Base-by-base conservation (phyloP, 108 stramenopile genomes). In the Skeletonema potamos region DNA sequence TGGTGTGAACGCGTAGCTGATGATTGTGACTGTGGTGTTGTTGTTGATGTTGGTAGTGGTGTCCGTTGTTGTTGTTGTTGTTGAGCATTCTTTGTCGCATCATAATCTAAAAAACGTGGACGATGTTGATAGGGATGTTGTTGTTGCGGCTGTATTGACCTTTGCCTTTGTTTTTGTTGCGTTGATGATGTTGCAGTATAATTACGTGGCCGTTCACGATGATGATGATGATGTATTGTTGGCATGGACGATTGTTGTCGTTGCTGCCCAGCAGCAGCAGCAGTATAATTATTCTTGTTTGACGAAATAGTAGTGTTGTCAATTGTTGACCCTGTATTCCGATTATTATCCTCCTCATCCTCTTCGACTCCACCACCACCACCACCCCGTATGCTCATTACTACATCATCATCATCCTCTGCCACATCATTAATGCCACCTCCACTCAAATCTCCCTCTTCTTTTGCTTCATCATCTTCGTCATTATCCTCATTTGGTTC, bases 401-500 rank as follows among this genome's bases (percentile, higher is more conserved):
- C 48, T 0, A 51, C 48, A 51, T 51, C 48, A n/a, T n/a, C n/a
- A n/a, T n/a, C n/a, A n/a, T n/a, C n/a, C n/a, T n/a, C n/a, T n/a
- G 0, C 39, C 39, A 41, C 39, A 39, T 3, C 7, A 15, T 2
- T 7, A 15, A 15, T 6, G 15, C 13, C 37, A 22, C 0, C 46
- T 48, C 20, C 20, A 7, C n/a, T n/a, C n/a, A n/a, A n/a, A n/a
- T 22, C 20, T 22, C 20, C 46, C 20, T 48, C 6, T 7, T 1
- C 2, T 44, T 6, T 0, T 22, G 46, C 46, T 39, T 39, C 55
- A 54, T 36, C 17, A 0, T 71, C 67, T 1, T 28, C 61, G 30
- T 83, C 67, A 6, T 33, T 68, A 2, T 73, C 74, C 18, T 58
- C 44, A 55, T 43, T 43, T 8, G 68, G 68, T 18, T 74, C 84